Evolutionary conservation across 495 filamentous ascomycete species (phyloP), one percentile per base, ranked within the genome.

Genomic region (Xylaria grammica): DNA sequence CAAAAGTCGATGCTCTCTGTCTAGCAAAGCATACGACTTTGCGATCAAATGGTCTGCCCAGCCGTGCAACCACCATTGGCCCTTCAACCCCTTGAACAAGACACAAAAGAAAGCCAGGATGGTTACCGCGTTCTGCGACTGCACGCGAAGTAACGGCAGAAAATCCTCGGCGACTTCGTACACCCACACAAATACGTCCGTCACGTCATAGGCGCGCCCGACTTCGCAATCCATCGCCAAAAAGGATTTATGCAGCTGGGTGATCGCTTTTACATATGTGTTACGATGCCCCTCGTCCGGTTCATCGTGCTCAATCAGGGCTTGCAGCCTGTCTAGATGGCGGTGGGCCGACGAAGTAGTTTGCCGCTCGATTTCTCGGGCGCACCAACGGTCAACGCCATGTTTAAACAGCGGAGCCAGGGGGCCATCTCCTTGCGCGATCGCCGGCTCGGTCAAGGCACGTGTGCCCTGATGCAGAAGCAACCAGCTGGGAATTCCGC

Each of bases 111-210:
- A 72, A 0, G 74, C 74, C 51, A 78, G 74, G 15, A 78, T 75
- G 8, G 70, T 71, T 8, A 76, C 75, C 10, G 74, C 75, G 63
- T 75, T 72, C 52, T 74, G 75, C 4, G 59, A 53, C 8, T 72
- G 69, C 15, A 45, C 62, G 36, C 60, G 68, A 3, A 78, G 62
- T 29, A 78, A 63, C 22, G 74, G 75, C 10, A 78, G 64, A 5
- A 78, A 49, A n/a, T 68, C 68, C 64, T 76, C 72, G 17, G 69
- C 69, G 11, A 78, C 71, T 42, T 52, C 60, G 72, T 73, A 76
- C 49, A 76, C 63, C 75, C 75, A 77, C n/a, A 78, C 65, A 70
- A 78, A 76, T 10, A 73, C 70, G 32, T 75, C 75, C 8, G 74
- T 65, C 49, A 76, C 71, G 26, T 78, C 75, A 67, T 50, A 32